Evolutionary conservation across 139 green algal species (phyloP).

Genomic region (Chlamydomonas applanata): DNA sequence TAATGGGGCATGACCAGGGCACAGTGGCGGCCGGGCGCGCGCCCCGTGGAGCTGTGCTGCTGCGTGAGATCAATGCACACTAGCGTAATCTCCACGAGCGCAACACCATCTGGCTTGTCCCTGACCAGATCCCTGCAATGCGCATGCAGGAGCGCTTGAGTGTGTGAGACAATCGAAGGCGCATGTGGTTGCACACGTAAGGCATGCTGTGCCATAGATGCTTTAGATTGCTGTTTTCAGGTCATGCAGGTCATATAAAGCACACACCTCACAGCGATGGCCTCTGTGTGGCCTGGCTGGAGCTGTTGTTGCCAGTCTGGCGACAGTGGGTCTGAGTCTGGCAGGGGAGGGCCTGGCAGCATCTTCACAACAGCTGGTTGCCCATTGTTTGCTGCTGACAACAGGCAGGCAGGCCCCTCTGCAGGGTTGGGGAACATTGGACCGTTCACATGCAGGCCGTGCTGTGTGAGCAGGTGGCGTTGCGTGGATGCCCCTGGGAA

Average conservation of each 20-base stretch:
- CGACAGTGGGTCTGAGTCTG: too few relatives aligned
- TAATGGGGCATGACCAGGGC: slow-evolving; percentile 1
- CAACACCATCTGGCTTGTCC: slow-evolving; percentile 1
- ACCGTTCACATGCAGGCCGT: slow-evolving; percentile 1
- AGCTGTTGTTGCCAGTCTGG: not conserved
- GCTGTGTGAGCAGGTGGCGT: slow-evolving; percentile 10
- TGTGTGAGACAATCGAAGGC: too few relatives aligned
- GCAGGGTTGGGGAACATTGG: slow-evolving; percentile 8
- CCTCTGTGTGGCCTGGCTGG: not conserved
- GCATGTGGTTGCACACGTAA: too few relatives aligned
- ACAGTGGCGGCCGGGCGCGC: not conserved
- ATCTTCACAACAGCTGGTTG: not conserved
- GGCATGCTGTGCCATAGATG: too few relatives aligned
- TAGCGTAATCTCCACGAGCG: not conserved
- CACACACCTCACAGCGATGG: not conserved
- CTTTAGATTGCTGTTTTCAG: too few relatives aligned
- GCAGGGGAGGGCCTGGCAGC: not conserved
- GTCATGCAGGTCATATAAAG: too few relatives aligned
- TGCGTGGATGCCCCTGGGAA: not conserved
- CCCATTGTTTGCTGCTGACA: not conserved
- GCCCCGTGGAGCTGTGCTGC: not conserved
- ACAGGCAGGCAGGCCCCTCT: slow-evolving; percentile 1
- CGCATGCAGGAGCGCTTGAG: too few relatives aligned
- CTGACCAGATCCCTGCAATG: too few relatives aligned
- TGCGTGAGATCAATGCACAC: not conserved